A percentile compares a stretch with the other conserved stretches of the same genome.
These are phyloP conservation scores for Lipomyces starkeyi DNA, from an alignment of 805 yeast species.

Conservation along the genomic window DNA sequence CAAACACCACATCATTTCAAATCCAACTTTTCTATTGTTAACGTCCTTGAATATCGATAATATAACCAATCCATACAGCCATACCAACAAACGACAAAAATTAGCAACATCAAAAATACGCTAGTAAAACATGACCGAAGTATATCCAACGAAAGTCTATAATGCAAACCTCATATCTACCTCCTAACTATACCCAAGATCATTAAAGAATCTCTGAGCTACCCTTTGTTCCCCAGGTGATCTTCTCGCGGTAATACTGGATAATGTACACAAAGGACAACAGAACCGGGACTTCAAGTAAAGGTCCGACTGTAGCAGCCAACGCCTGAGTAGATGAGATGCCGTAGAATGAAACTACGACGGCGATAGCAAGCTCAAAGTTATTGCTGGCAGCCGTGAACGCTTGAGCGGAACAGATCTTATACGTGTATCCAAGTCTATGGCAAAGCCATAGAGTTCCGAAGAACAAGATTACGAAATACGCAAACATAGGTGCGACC, in stretches of 20 bases:
- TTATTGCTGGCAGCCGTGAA: constrained; percentile 66
- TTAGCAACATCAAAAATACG: neutral
- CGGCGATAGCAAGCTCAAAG: constrained; percentile 61
- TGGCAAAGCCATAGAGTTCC: constrained; percentile 52
- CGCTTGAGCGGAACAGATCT: constrained; percentile 55
- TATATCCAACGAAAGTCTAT: neutral
- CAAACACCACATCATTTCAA: too few species aligned
- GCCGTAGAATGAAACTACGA: constrained; percentile 53
- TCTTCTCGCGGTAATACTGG: constrained; percentile 21
- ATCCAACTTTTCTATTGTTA: too few species aligned
- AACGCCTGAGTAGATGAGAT: constrained; percentile 59
- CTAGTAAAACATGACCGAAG: neutral
- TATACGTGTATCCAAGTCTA: constrained; percentile 43
- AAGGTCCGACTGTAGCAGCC: constrained; percentile 65
- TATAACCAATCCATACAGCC: neutral
- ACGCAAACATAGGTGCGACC: constrained; percentile 55
- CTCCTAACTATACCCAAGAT: neutral
- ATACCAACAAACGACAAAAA: neutral
- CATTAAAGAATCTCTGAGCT: constrained; percentile 24
- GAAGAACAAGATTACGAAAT: constrained; percentile 57
- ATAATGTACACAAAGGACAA: constrained; percentile 38
- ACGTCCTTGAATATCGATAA: too few species aligned
- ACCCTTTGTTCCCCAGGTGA: constrained; percentile 31
- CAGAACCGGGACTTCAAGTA: constrained; percentile 62
- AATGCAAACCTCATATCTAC: neutral